These are phyloP conservation scores for Cladosporium velox DNA, from an alignment of 2,329 filamentous ascomycete genomes.

Conservation along the genomic window DNA sequence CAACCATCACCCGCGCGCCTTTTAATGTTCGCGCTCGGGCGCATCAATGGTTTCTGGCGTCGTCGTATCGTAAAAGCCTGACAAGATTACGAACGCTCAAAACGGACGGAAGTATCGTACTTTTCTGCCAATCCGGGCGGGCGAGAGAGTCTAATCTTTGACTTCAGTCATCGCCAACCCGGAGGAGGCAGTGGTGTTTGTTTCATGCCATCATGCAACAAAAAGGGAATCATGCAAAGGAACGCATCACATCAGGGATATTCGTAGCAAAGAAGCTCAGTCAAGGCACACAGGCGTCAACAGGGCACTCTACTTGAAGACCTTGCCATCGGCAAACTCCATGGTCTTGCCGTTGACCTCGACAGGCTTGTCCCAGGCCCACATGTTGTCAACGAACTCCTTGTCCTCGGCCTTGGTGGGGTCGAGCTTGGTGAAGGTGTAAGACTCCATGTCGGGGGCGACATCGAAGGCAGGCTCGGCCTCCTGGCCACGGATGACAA, in stretches of 20 bases:
- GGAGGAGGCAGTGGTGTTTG: neutral
- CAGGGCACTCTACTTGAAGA: constrained; percentile 83
- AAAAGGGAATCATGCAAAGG: constrained; percentile 21
- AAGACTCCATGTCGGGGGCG: constrained; percentile 95
- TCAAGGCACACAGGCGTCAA: constrained; percentile 14
- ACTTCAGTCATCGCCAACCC: neutral
- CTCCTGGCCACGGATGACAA: constrained; percentile 92
- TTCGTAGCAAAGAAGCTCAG: constrained; percentile 15
- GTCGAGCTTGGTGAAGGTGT: constrained; percentile 96
- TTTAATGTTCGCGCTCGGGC: neutral
- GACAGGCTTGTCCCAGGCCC: constrained; percentile 88
- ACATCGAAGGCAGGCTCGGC: constrained; percentile 87
- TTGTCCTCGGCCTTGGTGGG: constrained; percentile 79
- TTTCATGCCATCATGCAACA: constrained; percentile 22
- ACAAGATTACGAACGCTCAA: constrained; percentile 1
- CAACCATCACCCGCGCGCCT: constrained; percentile 19
- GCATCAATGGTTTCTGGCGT: neutral
- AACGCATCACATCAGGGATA: constrained; percentile 17
- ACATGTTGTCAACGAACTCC: constrained; percentile 81
- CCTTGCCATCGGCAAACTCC: constrained; percentile 87
- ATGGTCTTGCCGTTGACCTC: constrained; percentile 83
- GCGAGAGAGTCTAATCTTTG: neutral
- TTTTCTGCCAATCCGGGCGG: neutral
- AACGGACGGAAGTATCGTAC: neutral
- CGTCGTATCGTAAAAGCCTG: constrained; percentile 17